Percentiles rank a stretch among this genome's conserved stretches.
Evolutionary conservation across 352 stramenopile species (phyloP).

Genomic region (Stramenopiles sp.): DNA sequence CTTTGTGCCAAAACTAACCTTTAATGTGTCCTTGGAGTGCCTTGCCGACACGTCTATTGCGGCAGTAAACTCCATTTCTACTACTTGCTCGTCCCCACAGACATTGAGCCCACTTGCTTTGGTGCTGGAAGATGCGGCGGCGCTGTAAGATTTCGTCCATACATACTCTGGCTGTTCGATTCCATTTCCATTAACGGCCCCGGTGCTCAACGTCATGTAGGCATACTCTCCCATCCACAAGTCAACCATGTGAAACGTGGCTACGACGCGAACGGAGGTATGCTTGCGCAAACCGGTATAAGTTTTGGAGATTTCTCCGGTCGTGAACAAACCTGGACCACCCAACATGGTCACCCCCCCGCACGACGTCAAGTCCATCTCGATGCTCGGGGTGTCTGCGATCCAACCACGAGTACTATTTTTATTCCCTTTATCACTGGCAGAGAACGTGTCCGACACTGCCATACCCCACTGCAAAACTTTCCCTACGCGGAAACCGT

Average conservation of each 20-base stretch:
- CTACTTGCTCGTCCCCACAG: constrained; percentile 8
- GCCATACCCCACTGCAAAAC: constrained; percentile 6
- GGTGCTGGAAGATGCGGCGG: neutral
- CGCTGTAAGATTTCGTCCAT: constrained; percentile 11
- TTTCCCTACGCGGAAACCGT: neutral
- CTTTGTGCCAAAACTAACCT: constrained; percentile 12
- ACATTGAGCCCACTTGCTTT: constrained; percentile 9
- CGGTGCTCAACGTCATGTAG: constrained; percentile 2
- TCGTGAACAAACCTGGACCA: neutral
- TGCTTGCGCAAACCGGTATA: neutral
- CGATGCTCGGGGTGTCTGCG: neutral
- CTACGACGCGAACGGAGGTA: neutral
- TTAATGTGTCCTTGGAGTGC: constrained; percentile 2
- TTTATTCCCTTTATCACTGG: neutral
- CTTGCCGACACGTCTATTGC: neutral
- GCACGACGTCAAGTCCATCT: neutral
- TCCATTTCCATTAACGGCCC: neutral
- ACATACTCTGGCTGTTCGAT: neutral
- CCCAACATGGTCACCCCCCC: constrained; percentile 6
- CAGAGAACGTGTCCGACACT: neutral
- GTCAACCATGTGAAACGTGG: constrained; percentile 9
- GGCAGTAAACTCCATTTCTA: constrained; percentile 10
- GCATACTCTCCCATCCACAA: constrained; percentile 11
- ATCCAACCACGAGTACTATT: constrained; percentile 12
- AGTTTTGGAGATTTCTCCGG: neutral